phyloP scores from a whole-genome alignment of 768 basidiomycete genomes.

The Psilocybe tampanensis region DNA sequence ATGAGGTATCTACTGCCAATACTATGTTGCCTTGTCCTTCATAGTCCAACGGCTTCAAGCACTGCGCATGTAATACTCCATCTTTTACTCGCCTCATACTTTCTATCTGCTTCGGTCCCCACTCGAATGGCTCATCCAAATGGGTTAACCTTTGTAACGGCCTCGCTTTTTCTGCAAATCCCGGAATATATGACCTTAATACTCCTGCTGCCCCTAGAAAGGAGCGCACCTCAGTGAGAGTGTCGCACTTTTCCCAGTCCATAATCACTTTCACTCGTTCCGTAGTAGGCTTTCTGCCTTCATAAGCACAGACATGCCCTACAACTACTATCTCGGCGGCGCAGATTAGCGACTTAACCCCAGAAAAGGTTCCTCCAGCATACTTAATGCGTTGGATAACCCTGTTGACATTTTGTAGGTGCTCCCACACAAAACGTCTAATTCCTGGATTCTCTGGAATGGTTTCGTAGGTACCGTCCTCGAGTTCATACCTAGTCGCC shows the following conservation, averaged over 20 bases:
- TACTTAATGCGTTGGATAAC: slow-evolving; percentile 28
- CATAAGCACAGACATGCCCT: slow-evolving; percentile 7
- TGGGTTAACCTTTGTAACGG: slow-evolving; percentile 21
- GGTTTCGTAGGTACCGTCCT: slow-evolving; percentile 31
- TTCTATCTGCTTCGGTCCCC: not conserved
- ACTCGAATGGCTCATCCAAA: slow-evolving; percentile 18
- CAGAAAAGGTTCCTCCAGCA: slow-evolving; percentile 12
- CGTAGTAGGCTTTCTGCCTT: slow-evolving; percentile 28
- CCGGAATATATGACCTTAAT: slow-evolving; percentile 23
- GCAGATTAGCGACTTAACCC: not conserved
- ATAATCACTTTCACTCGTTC: slow-evolving; percentile 15
- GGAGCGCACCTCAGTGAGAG: slow-evolving; percentile 19
- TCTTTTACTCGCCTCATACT: slow-evolving; percentile 23
- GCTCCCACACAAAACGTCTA: slow-evolving; percentile 38
- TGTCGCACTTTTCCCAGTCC: slow-evolving; percentile 24
- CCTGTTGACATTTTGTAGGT: slow-evolving; percentile 29
- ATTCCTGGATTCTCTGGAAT: slow-evolving; percentile 35
- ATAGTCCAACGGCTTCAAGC: slow-evolving; percentile 30
- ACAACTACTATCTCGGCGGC: slow-evolving; percentile 2
- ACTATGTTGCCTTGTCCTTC: slow-evolving; percentile 23
- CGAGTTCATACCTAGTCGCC: slow-evolving; percentile 17
- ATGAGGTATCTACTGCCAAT: slow-evolving; percentile 38
- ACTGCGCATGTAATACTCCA: slow-evolving; percentile 6
- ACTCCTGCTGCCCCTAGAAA: slow-evolving; percentile 31
- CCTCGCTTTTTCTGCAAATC: slow-evolving; percentile 18